These are phyloP conservation scores for Apocynum venetum DNA, from an alignment of 257 asterid species.

Conservation along the genomic window DNA sequence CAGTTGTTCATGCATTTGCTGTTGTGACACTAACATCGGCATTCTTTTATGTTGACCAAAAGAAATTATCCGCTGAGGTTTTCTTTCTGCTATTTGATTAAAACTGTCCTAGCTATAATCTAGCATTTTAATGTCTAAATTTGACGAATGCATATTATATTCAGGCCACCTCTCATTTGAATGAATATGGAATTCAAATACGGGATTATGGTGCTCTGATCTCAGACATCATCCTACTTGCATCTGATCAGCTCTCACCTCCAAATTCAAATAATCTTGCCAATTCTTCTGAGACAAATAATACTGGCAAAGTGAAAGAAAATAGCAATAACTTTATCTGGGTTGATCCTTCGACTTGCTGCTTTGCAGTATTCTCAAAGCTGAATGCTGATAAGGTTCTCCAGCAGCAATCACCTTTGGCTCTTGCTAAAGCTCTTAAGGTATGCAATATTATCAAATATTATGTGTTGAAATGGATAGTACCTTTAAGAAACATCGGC, in stretches of 20 bases:
- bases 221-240: constrained; percentile 66
- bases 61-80: constrained; percentile 83
- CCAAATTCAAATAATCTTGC: constrained; percentile 27
- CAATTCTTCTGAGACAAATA: constrained; percentile 15
- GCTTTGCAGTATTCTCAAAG: constrained; percentile 77
- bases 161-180: constrained; percentile 62
- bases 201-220: constrained; percentile 68
- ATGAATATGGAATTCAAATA: constrained; percentile 61
- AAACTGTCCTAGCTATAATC: background rate
- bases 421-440: constrained; percentile 91
- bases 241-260: constrained; percentile 57
- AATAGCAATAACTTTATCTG: constrained; percentile 49
- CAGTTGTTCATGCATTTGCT: constrained; percentile 92
- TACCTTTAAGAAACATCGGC: background rate
- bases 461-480: background rate
- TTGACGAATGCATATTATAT: constrained; percentile 9
- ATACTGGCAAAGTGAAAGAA: constrained; percentile 31
- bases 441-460: constrained; percentile 25
- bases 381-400: constrained; percentile 59
- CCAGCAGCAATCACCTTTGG: constrained; percentile 75
- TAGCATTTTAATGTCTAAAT: background rate
- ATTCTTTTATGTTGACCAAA: constrained; percentile 79
- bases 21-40: constrained; percentile 69
- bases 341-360: constrained; percentile 82
- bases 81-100: constrained; percentile 9